phyloP scores from a whole-genome alignment of 164 flowering plant species.

The Sextonia rubra region DNA sequence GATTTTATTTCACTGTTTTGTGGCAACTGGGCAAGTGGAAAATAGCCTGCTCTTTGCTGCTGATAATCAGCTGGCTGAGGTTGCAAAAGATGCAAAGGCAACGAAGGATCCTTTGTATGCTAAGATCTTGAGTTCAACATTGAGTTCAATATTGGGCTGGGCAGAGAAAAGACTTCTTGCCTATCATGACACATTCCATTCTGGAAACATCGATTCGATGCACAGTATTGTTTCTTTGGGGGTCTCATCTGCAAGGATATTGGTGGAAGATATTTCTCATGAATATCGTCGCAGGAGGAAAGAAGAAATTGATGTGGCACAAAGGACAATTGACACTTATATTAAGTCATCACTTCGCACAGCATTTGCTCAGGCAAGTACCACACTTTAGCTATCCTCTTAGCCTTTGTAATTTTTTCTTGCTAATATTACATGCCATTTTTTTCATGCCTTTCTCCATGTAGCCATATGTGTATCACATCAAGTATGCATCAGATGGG shows the following conservation, averaged over 20 bases:
- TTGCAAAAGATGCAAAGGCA: constrained; percentile 57
- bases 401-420: not conserved
- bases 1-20: constrained; percentile 65
- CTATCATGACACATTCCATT: constrained; percentile 61
- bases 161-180: constrained; percentile 66
- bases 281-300: constrained; percentile 49
- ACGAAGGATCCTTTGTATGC: constrained; percentile 43
- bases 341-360: constrained; percentile 69
- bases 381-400: constrained; percentile 31
- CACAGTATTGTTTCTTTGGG: constrained; percentile 51
- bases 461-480: too few relatives aligned
- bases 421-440: too few relatives aligned
- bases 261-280: constrained; percentile 64
- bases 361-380: constrained; percentile 59
- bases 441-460: too few relatives aligned
- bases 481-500: too few relatives aligned
- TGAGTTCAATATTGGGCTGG: constrained; percentile 63
- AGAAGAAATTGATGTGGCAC: constrained; percentile 44
- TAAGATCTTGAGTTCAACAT: constrained; percentile 44
- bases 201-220: constrained; percentile 46
- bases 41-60: constrained; percentile 66
- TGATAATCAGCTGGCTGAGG: constrained; percentile 49
- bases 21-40: constrained; percentile 65
- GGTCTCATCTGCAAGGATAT: constrained; percentile 45
- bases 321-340: constrained; percentile 55